Percentiles rank a stretch among this genome's conserved stretches.
These are phyloP conservation scores for Straminergon stramineum DNA, from an alignment of 225 moss, liverwort and hornwort species.

Conservation along the genomic window DNA sequence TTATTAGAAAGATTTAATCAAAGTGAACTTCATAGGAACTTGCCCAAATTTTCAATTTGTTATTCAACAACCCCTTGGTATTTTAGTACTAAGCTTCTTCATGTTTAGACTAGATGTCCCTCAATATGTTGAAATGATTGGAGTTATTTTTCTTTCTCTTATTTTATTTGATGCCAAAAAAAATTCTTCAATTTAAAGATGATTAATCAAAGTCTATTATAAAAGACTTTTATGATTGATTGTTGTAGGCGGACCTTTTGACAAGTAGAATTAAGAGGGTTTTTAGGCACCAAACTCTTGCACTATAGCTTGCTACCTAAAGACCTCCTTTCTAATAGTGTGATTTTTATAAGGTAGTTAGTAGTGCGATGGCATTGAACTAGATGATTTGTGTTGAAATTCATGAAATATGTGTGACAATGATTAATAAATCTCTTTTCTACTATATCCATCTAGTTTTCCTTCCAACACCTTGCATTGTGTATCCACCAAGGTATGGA, in stretches of 20 bases:
- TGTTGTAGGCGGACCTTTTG: not conserved
- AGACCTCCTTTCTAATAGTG: not conserved
- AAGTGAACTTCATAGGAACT: not conserved
- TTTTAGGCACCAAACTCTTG: not conserved
- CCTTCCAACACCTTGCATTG: not conserved
- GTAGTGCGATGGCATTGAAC: not conserved
- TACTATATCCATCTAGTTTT: not conserved
- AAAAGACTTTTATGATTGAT: not conserved
- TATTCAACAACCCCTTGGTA: not conserved
- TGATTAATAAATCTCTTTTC: not conserved
- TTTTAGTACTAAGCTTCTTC: not conserved
- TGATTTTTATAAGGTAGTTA: not conserved
- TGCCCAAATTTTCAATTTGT: not conserved
- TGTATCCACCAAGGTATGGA: rapidly evolving
- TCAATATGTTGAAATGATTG: not conserved
- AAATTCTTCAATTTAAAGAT: not conserved
- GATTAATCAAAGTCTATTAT: not conserved
- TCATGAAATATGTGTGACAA: rapidly evolving
- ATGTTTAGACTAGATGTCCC: not conserved
- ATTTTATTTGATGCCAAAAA: not conserved
- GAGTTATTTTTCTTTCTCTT: not conserved
- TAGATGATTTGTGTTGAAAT: not conserved
- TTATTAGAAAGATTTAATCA: not conserved
- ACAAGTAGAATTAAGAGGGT: not conserved
- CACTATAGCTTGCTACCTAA: not conserved